A percentile compares a stretch with the other conserved stretches of the same genome.
Evolutionary conservation across 208 protist species (phyloP).

Genomic region (Leishmania tarentolae): DNA sequence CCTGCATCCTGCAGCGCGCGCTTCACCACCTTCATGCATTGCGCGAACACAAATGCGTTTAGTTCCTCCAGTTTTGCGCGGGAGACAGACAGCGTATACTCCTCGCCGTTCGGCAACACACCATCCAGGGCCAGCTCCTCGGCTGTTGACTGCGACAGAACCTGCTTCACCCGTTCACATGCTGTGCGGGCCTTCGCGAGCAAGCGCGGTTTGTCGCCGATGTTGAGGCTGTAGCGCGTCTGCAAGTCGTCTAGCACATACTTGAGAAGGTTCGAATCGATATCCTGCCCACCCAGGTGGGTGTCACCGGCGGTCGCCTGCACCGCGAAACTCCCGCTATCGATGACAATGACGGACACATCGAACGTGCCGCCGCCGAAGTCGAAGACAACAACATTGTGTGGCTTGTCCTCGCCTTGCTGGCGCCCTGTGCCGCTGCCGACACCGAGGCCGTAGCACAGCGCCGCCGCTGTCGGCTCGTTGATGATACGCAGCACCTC

Average conservation of each 20-base stretch:
- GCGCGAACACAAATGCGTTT: constrained; percentile 78
- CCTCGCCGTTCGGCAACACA: constrained; percentile 91
- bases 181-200: constrained; percentile 62
- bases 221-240: constrained; percentile 88
- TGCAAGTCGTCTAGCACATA: constrained; percentile 95
- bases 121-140: constrained; percentile 97
- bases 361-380: constrained; percentile 99
- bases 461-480: constrained; percentile 98
- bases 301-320: constrained; percentile 98
- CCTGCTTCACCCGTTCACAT: constrained; percentile 96
- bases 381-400: constrained; percentile 98
- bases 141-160: constrained; percentile 90
- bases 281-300: constrained; percentile 99
- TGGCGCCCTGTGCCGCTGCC: constrained; percentile 52
- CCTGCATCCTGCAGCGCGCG: constrained; percentile 88
- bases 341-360: constrained; percentile 98
- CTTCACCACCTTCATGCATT: constrained; percentile 78
- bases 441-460: constrained; percentile 98
- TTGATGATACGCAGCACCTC: constrained; percentile 98
- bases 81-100: constrained; percentile 96
- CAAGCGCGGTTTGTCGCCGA: constrained; percentile 38
- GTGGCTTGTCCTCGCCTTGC: constrained; percentile 42
- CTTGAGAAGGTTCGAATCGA: constrained; percentile 96
- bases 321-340: constrained; percentile 98
- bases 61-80: constrained; percentile 98